Base-by-base conservation (phyloP, 2,329 filamentous ascomycete genomes). In the Beauveria bassiana region DNA sequence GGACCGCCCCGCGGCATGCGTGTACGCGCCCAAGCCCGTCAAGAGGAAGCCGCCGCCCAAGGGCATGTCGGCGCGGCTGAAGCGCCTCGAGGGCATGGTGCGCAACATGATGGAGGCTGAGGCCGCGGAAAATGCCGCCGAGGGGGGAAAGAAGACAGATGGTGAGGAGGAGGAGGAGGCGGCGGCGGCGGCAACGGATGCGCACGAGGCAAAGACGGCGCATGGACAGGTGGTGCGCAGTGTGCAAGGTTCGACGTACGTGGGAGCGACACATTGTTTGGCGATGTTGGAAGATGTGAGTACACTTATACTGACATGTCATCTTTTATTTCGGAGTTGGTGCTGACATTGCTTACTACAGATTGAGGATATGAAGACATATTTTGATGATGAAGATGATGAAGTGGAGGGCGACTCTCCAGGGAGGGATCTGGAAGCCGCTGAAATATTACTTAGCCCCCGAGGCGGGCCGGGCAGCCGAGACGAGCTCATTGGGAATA, bases 251-350 rank as follows among this genome's bases (percentile, higher is more conserved):
- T 78, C 76, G 47, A 81, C 78, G 5, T 86, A 84, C 65, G 78
- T 86, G 5, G 83, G 83, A 1, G 82, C 82, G 4, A 85, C 83
- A 50, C 82, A 86, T 63, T 84, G 82, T 65, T 80, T 84, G 73
- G 83, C 83, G 2, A 84, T 86, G 70, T 70, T 86, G 12, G 80
- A 85, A 67, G 81, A 86, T 73, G 82, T 85, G 66, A 75, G 78
- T 22, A 31, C 8, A 53, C 10, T 9, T 18, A 18, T 1, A 10
- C 31, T 28, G 18, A 6, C 16, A 38, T 16, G 16, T 12, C 8
- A 43, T 12, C 20, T n/a, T 2, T 12, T 40, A 14, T 45, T 40
- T 1, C 1, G 20, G 22, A 43, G 50, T 46, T 34, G 26, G 10
- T 49, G 40, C 58, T 68, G 22, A 70, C 59, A 14, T 3, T 22